Percentiles rank a stretch among this genome's conserved stretches.
Conservation (phyloP, 177 flowering plant species). For the Tripterygium wilfordii region DNA sequence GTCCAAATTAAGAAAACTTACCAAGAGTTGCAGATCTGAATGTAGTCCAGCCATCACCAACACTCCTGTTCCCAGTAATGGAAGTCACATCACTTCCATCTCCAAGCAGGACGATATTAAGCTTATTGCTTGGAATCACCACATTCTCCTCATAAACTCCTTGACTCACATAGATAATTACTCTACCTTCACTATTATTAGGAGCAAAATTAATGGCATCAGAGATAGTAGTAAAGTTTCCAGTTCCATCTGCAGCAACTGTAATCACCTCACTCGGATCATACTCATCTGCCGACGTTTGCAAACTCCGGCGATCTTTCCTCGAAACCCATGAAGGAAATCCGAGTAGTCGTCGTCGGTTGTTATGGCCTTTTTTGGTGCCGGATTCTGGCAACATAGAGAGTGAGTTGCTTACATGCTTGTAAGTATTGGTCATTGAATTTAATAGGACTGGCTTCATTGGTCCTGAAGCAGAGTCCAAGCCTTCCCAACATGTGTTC, state of each 20-base stretch:
- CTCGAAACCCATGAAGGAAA: slow-evolving; percentile 41
- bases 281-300: slow-evolving; percentile 22
- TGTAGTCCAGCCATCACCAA: slow-evolving; percentile 80
- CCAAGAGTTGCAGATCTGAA: slow-evolving; percentile 84
- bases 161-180: slow-evolving; percentile 38
- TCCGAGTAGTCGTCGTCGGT: slow-evolving; percentile 37
- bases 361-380: slow-evolving; percentile 4
- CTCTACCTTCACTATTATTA: slow-evolving; percentile 46
- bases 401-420: slow-evolving; percentile 64
- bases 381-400: slow-evolving; percentile 37
- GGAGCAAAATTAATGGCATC: slow-evolving; percentile 73
- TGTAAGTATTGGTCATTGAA: slow-evolving; percentile 34
- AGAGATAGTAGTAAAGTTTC: slow-evolving; percentile 55
- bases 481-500: slow-evolving; percentile 80
- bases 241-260: slow-evolving; percentile 66
- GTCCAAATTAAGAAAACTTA: too few relatives aligned
- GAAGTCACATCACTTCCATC: slow-evolving; percentile 61
- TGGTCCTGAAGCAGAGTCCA: slow-evolving; percentile 63
- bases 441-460: slow-evolving; percentile 34
- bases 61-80: slow-evolving; percentile 65
- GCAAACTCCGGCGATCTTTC: slow-evolving; percentile 30
- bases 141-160: slow-evolving; percentile 70
- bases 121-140: slow-evolving; percentile 53
- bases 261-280: slow-evolving; percentile 28
- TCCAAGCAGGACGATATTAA: slow-evolving; percentile 62